Evolutionary conservation across 2,329 filamentous ascomycete species (phyloP), one percentile per base, ranked within the genome.

Genomic region (Plectosphaerella cucumerina): DNA sequence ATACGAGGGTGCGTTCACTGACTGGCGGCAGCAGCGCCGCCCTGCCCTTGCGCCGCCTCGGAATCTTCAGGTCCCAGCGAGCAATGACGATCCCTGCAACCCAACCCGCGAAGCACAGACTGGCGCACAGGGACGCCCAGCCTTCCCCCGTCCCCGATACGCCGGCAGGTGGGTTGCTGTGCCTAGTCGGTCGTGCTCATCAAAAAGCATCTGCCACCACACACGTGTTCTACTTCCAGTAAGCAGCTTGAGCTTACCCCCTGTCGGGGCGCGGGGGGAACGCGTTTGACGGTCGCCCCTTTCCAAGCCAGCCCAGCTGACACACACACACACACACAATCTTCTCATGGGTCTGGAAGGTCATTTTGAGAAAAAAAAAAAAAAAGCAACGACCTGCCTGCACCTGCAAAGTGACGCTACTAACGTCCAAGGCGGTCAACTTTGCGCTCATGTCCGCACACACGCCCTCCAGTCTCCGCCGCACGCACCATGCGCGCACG

Each of bases 21-120:
- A n/a, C n/a, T n/a, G n/a, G n/a, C n/a, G n/a, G n/a, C n/a, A n/a
- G n/a, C n/a, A 49, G 34, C 42, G 44, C 46, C 43, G 46, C 50
- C 50, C 50, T 48, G 52, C 44, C 47, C 48, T 53, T 44, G 48
- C 53, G 14, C 35, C 35, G 35, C 35, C 35, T 15, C 35, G 35
- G 18, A 20, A 4, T 17, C 39, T 18, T 42, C 39, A 18, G 17
- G 39, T 17, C 39, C 39, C 17, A 18, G 18, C n/a, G 17, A 18
- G 17, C 18, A 11, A 17, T 20, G 39, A 42, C 39, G n/a, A 17
- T 18, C 18, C n/a, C 39, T 20, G 39, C 17, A 42, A 42, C 39
- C 39, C 39, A 39, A 39, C 10, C 39, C 39, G n/a, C 17, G n/a
- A 12, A 18, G 39, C n/a, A 17, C 17, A 37, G n/a, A 42, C 26